Base-by-base conservation (phyloP, 75 land plant genomes). In the Pinus tabuliformis region DNA sequence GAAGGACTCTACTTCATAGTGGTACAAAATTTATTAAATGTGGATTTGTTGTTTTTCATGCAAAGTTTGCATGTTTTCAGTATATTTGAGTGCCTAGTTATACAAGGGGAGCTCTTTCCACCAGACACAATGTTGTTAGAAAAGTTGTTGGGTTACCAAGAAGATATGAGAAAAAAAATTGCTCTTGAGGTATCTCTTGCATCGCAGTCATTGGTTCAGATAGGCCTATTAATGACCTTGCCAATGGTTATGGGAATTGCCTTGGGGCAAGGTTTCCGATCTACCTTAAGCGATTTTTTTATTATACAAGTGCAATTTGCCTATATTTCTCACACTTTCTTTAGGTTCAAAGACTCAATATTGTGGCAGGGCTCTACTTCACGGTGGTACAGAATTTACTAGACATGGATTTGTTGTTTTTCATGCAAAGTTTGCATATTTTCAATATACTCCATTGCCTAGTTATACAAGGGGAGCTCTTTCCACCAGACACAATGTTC, bases 311-410 rank as follows among this genome's bases (percentile, higher is more conserved):
- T 91, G n/a, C 98, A 97, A 87, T 83, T 94, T 20, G 89, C 92
- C 99, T 26, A 91, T 94, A 13, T 97, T 97, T 76, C 94, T 90
- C 78, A 94, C 99, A 14, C 94, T 97, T 77, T 90, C 95, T 57
- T 80, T 97, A 28, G 99, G 99, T 20, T 94, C 99, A 56, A 97
- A 91, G 70, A 79, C 84, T 18, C 99, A 97, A 59, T 97, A 97
- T 72, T 97, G 81, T 82, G 99, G 98, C 4, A 81, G 99, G n/a
- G 94, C 99, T 30, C 73, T 97, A 68, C 80, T 97, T 49, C 99
- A 97, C 82, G n/a, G 26, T 26, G 26, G 26, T 26, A 26, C 26
- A 26, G 26, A 26, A 26, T 26, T 26, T 26, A 26, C 26, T 26
- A 26, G 26, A 26, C 26, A 0, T 26, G 26, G 26, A 26, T 26